These are phyloP conservation scores for Stagonosporopsis cucurbitacearum DNA, from an alignment of 2,329 filamentous ascomycete genomes.

Conservation along the genomic window DNA sequence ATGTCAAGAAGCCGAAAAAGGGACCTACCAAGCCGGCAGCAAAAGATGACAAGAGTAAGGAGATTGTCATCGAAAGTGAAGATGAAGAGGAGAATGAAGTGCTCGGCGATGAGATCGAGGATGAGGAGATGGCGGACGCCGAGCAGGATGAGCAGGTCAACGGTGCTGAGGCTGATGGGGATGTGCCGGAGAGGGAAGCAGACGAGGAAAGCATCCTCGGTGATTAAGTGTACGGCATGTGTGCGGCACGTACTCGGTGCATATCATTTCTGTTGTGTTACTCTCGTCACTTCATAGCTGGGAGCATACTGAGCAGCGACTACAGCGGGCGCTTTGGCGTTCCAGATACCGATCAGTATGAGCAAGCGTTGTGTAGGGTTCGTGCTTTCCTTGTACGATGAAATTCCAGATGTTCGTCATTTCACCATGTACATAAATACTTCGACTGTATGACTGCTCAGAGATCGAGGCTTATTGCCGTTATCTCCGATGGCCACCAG, in stretches of 20 bases:
- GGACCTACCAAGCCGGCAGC: slow-evolving; percentile 49
- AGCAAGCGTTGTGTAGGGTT: not conserved
- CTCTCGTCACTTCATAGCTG: slow-evolving; percentile 2
- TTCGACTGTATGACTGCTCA: not conserved
- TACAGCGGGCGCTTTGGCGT: slow-evolving; percentile 1
- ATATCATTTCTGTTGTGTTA: not conserved
- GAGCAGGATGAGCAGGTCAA: slow-evolving; percentile 40
- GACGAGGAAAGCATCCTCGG: slow-evolving; percentile 55
- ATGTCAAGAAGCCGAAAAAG: slow-evolving; percentile 34
- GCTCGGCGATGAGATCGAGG: slow-evolving; percentile 36
- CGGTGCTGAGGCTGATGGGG: slow-evolving; percentile 44
- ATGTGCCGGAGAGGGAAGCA: slow-evolving; percentile 41
- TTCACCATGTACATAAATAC: not conserved
- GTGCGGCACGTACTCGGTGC: not conserved
- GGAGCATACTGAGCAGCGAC: not conserved
- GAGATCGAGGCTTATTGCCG: not conserved
- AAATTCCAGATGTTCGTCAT: not conserved
- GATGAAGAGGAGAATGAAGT: slow-evolving; percentile 40
- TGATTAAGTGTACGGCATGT: slow-evolving; percentile 31
- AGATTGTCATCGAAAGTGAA: slow-evolving; percentile 44
- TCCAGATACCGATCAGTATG: not conserved
- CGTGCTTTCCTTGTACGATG: not conserved
- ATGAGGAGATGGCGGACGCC: slow-evolving; percentile 51
- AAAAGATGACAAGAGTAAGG: slow-evolving; percentile 53
- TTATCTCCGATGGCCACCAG: slow-evolving; percentile 3